Percentiles rank a stretch among this genome's conserved stretches.
phyloP scores from a whole-genome alignment of 768 basidiomycete genomes.

The Trametes coccinea region DNA sequence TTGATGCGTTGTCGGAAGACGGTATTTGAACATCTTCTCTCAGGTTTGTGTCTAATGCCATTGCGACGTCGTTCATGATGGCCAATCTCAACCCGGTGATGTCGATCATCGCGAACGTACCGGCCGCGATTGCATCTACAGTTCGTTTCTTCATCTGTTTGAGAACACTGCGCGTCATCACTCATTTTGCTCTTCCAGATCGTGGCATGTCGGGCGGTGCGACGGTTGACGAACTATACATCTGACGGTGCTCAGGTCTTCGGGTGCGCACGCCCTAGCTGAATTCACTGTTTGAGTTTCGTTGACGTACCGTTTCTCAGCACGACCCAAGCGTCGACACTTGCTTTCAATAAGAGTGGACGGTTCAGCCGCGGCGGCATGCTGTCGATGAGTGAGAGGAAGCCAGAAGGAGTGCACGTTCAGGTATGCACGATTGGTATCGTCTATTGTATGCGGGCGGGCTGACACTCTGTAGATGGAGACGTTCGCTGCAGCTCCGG shows the following conservation, averaged over 20 bases:
- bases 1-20: not conserved
- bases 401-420: constrained; percentile 56
- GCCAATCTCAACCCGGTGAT: constrained; percentile 65
- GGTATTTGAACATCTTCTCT: constrained; percentile 8
- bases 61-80: constrained; percentile 61
- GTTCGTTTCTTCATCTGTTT: constrained; percentile 17
- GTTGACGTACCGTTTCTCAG: constrained; percentile 25
- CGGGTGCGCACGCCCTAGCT: constrained; percentile 35
- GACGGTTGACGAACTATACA: constrained; percentile 62
- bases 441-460: not conserved
- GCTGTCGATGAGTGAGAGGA: constrained; percentile 34
- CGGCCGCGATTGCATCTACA: constrained; percentile 68
- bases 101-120: constrained; percentile 74
- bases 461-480: constrained; percentile 51
- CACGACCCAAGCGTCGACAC: constrained; percentile 48
- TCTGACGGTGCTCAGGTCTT: constrained; percentile 49
- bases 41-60: constrained; percentile 43
- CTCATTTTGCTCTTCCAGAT: constrained; percentile 42
- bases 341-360: constrained; percentile 60
- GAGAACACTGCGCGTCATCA: not conserved
- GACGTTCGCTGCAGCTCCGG: constrained; percentile 42
- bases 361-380: constrained; percentile 29
- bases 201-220: constrained; percentile 62
- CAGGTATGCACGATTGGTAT: constrained; percentile 37
- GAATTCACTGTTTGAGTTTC: too few species aligned